Percentiles rank a stretch among this genome's conserved stretches.
Conservation (phyloP, 208 protist species). For the Balamuthia mandrillaris region DNA sequence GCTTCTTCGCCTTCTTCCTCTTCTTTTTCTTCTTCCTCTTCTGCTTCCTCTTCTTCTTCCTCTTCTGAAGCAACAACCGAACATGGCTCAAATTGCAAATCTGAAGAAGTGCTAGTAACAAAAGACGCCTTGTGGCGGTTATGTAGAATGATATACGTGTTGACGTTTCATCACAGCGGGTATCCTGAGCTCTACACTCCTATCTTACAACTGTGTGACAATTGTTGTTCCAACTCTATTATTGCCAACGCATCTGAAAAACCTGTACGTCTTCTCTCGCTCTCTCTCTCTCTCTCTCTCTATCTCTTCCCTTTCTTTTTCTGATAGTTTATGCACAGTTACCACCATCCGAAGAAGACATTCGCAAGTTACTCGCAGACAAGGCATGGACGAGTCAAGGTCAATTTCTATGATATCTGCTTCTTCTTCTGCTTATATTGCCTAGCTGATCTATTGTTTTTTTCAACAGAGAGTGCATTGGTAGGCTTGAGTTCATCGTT, state of each 20-base stretch:
- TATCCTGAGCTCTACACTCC: conserved; percentile 9
- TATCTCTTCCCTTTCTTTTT: not conserved
- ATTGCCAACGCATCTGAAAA: not conserved
- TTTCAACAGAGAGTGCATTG: not conserved
- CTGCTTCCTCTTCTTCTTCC: too few relatives aligned
- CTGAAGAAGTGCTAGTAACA: too few relatives aligned
- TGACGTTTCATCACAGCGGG: conserved; percentile 1
- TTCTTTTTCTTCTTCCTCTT: too few relatives aligned
- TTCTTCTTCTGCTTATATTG: not conserved
- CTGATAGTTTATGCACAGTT: not conserved
- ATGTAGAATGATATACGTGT: not conserved
- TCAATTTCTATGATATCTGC: not conserved
- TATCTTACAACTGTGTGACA: not conserved
- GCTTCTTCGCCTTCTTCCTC: too few relatives aligned
- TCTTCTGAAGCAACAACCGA: too few relatives aligned
- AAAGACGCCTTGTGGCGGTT: too few relatives aligned
- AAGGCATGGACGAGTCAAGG: not conserved
- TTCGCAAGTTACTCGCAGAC: not conserved
- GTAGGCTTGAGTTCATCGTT: not conserved
- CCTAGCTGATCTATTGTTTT: not conserved
- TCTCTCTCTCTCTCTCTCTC: not conserved
- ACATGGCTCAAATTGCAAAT: too few relatives aligned
- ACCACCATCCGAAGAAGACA: not conserved
- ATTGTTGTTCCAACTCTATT: not conserved
- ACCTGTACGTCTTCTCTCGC: not conserved